Conservation (phyloP, 176 grass and related monocot species). For the Oryza officinalis region DNA sequence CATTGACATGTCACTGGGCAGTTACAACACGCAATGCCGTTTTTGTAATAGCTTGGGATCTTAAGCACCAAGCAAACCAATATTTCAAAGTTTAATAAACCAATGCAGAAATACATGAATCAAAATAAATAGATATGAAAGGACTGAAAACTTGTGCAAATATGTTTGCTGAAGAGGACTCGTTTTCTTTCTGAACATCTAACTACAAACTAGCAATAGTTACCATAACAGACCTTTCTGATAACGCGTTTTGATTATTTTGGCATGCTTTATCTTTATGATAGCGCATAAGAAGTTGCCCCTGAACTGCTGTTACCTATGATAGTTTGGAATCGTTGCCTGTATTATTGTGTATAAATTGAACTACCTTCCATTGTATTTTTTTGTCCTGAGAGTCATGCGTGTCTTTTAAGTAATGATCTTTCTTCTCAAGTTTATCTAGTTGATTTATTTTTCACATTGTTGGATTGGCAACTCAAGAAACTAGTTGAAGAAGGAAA, state of each 20-base stretch:
- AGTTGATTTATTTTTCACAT: not conserved
- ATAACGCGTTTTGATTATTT: not conserved
- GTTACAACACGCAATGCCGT: no score
- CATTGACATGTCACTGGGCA: no score
- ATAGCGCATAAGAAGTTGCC: not conserved
- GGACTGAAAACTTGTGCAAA: no score
- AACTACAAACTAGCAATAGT: not conserved
- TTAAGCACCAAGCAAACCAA: no score
- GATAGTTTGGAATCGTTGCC: not conserved
- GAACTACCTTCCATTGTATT: not conserved
- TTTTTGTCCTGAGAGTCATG: not conserved
- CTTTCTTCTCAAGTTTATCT: not conserved
- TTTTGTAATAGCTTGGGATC: no score
- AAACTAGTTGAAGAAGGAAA: conserved; percentile 68
- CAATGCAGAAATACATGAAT: not conserved
- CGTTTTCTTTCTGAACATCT: not conserved
- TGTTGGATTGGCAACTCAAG: conserved; percentile 55
- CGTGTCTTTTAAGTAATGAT: not conserved
- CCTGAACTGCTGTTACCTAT: not conserved
- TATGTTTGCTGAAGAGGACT: not conserved
- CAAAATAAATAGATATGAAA: not conserved
- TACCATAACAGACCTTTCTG: no score
- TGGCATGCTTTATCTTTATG: no score
- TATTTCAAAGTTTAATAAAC: no score
- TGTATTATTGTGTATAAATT: not conserved